phyloP scores from a whole-genome alignment of 2,329 filamentous ascomycete genomes.

The Calonectria pauciramosa region DNA sequence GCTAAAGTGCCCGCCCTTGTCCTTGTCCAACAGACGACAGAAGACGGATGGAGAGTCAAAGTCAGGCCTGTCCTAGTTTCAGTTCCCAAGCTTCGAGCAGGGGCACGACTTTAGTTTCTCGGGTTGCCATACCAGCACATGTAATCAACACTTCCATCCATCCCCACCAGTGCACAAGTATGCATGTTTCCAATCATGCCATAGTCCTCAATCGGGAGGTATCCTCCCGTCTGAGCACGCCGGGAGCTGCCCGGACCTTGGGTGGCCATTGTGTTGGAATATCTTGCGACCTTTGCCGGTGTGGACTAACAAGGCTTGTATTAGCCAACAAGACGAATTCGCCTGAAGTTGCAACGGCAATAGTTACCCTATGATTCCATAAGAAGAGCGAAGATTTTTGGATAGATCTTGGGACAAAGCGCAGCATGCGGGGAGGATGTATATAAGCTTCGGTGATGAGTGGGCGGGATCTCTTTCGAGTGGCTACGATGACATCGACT shows the following conservation, averaged over 20 bases:
- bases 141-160: constrained; percentile 80
- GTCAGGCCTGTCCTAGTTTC: constrained; percentile 70
- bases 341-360: neutral
- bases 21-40: constrained; percentile 79
- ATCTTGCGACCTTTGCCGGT: neutral
- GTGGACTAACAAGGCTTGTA: neutral
- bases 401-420: neutral
- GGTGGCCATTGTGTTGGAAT: constrained; percentile 48
- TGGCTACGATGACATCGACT: constrained; percentile 11
- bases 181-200: constrained; percentile 86
- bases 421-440: neutral
- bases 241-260: constrained; percentile 50
- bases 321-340: neutral
- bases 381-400: neutral
- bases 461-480: constrained; percentile 2
- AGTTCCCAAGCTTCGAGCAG: neutral
- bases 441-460: constrained; percentile 9
- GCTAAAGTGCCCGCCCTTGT: constrained; percentile 81
- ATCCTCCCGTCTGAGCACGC: constrained; percentile 58
- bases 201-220: constrained; percentile 80
- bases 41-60: constrained; percentile 85
- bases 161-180: constrained; percentile 81
- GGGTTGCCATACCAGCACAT: constrained; percentile 76
- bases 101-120: neutral
- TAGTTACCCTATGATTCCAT: neutral